These are phyloP conservation scores for Ligustrum vulgare DNA, from an alignment of 257 asterid genomes.

Conservation along the genomic window DNA sequence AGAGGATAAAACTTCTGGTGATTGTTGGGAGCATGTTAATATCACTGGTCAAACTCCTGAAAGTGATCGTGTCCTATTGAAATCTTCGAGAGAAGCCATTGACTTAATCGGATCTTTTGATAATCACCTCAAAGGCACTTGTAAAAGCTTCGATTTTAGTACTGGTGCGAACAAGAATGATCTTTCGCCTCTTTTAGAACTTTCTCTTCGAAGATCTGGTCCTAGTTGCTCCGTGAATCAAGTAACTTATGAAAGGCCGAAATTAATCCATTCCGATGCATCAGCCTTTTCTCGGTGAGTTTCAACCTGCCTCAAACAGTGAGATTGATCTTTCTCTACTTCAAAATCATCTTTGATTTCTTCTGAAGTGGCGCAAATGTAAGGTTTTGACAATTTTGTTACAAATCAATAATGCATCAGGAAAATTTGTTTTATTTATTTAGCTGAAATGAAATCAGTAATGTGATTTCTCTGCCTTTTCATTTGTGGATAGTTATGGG, in stretches of 20 bases:
- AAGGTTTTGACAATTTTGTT: neutral
- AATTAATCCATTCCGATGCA: constrained; percentile 79
- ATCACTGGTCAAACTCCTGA: constrained; percentile 31
- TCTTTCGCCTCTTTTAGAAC: constrained; percentile 57
- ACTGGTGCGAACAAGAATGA: constrained; percentile 49
- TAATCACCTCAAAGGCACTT: constrained; percentile 42
- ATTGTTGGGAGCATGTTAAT: constrained; percentile 25
- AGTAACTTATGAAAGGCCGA: constrained; percentile 46
- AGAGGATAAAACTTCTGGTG: constrained; percentile 33
- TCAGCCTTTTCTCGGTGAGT: constrained; percentile 93
- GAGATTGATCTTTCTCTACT: neutral
- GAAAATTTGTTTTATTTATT: no score
- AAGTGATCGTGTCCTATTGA: constrained; percentile 28
- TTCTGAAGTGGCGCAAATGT: neutral
- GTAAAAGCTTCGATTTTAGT: constrained; percentile 31
- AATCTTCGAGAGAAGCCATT: constrained; percentile 53
- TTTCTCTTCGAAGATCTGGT: constrained; percentile 68
- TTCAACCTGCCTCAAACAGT: neutral
- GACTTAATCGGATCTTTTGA: constrained; percentile 84
- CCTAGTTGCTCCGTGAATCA: constrained; percentile 49
- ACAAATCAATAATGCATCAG: neutral
- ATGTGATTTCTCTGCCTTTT: neutral
- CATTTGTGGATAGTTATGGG: neutral
- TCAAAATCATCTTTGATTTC: neutral
- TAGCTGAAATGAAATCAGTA: neutral